Conservation (phyloP, 2,329 filamentous ascomycete species). For the Truncatella angustata region DNA sequence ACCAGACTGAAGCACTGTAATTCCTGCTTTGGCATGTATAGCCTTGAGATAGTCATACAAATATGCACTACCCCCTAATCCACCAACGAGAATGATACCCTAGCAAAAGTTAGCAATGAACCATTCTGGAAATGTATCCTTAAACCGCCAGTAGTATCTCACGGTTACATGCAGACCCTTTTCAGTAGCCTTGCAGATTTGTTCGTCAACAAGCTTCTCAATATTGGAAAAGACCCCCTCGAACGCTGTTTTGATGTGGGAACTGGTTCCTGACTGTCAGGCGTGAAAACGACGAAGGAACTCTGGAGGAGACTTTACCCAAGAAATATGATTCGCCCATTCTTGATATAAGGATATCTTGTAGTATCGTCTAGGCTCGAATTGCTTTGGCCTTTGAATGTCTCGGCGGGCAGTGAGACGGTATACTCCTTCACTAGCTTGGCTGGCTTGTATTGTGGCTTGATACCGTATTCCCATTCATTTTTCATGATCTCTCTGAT, state of each 20-base stretch:
- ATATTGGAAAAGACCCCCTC: background rate
- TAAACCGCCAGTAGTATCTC: background rate
- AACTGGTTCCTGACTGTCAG: background rate
- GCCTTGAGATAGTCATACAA: background rate
- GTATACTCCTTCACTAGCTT: background rate
- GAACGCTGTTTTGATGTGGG: background rate
- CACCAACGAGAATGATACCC: conserved; percentile 5
- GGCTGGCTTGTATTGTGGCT: background rate
- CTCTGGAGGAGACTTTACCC: too few relatives aligned
- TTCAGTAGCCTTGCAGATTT: background rate
- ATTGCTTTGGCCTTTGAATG: background rate
- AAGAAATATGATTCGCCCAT: background rate
- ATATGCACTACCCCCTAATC: background rate
- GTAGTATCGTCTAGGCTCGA: background rate
- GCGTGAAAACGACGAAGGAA: background rate
- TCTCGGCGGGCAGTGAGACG: background rate
- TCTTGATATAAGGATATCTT: background rate
- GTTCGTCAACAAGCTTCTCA: background rate
- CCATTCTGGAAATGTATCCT: background rate
- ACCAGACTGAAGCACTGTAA: background rate
- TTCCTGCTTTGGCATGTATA: background rate
- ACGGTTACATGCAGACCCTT: background rate
- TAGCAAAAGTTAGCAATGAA: background rate
- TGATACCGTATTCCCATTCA: background rate
- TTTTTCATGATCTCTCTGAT: background rate